phyloP scores from a whole-genome alignment of 2,329 filamentous ascomycete species.

The Dactylellina haptotyla region DNA sequence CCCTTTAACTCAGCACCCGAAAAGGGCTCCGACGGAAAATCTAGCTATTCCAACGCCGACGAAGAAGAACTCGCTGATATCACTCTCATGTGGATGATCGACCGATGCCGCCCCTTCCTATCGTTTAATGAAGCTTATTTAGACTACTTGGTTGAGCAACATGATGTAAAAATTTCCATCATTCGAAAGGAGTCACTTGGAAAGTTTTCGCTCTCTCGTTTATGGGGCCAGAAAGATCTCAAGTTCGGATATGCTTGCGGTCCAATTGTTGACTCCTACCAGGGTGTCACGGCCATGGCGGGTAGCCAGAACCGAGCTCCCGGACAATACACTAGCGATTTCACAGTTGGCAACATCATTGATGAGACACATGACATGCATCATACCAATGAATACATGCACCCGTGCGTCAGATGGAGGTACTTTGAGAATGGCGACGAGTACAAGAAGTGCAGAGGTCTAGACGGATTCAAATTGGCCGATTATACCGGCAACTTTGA shows the following conservation, averaged over 20 bases:
- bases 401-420: conserved; percentile 47
- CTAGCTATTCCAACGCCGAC: conserved; percentile 34
- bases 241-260: conserved; percentile 48
- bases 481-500: conserved; percentile 32
- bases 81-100: conserved; percentile 63
- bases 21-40: conserved; percentile 34
- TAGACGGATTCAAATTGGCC: conserved; percentile 42
- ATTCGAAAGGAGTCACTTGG: conserved; percentile 36
- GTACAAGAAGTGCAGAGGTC: conserved; percentile 38
- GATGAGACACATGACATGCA: conserved; percentile 36
- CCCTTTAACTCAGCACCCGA: conserved; percentile 20
- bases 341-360: conserved; percentile 44
- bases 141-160: conserved; percentile 29
- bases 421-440: conserved; percentile 50
- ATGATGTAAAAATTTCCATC: conserved; percentile 31
- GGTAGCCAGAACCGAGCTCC: conserved; percentile 45
- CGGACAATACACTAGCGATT: conserved; percentile 42
- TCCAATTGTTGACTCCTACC: conserved; percentile 39
- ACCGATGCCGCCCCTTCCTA: conserved; percentile 56
- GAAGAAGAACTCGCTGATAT: conserved; percentile 60
- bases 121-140: conserved; percentile 56
- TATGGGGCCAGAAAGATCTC: conserved; percentile 37
- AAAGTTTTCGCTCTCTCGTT: conserved; percentile 13
- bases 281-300: conserved; percentile 31
- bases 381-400: conserved; percentile 51